Percentiles rank a stretch among this genome's conserved stretches.
Conservation (phyloP, 2,329 filamentous ascomycete species). For the Hymenoscyphus repandus region DNA sequence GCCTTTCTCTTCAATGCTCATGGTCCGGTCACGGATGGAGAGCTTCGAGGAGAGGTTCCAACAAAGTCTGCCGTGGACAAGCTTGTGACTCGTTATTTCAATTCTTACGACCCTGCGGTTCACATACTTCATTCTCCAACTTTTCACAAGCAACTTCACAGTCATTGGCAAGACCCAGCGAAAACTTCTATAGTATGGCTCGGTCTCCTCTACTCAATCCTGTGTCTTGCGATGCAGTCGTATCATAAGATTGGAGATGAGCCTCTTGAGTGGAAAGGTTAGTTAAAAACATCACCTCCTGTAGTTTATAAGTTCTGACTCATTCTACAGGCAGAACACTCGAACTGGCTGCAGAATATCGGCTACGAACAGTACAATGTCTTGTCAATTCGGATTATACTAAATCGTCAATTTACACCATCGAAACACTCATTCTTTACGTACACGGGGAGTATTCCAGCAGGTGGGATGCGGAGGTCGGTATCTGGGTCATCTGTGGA, state of each 20-base stretch:
- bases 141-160: constrained; percentile 67
- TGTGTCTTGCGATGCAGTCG: constrained; percentile 72
- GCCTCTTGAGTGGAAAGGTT: constrained; percentile 71
- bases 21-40: constrained; percentile 63
- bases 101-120: constrained; percentile 66
- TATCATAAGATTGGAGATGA: constrained; percentile 77
- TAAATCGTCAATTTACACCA: constrained; percentile 65
- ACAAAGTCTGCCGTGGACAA: constrained; percentile 78
- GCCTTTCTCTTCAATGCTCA: constrained; percentile 73
- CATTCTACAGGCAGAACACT: constrained; percentile 36
- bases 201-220: constrained; percentile 68
- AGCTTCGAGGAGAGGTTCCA: constrained; percentile 76
- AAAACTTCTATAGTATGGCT: constrained; percentile 75
- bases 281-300: constrained; percentile 22
- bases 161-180: constrained; percentile 65
- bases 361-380: constrained; percentile 71
- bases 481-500: constrained; percentile 44
- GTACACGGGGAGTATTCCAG: constrained; percentile 70
- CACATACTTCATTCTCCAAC: constrained; percentile 78
- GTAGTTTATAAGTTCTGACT: constrained; percentile 6
- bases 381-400: constrained; percentile 73
- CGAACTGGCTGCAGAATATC: constrained; percentile 59
- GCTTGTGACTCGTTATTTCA: constrained; percentile 85
- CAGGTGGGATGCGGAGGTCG: constrained; percentile 64
- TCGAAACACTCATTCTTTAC: constrained; percentile 75